Evolutionary conservation across 495 filamentous ascomycete genomes (phyloP), one percentile per base, ranked within the genome.

Genomic region (Penicillium verhagenii): DNA sequence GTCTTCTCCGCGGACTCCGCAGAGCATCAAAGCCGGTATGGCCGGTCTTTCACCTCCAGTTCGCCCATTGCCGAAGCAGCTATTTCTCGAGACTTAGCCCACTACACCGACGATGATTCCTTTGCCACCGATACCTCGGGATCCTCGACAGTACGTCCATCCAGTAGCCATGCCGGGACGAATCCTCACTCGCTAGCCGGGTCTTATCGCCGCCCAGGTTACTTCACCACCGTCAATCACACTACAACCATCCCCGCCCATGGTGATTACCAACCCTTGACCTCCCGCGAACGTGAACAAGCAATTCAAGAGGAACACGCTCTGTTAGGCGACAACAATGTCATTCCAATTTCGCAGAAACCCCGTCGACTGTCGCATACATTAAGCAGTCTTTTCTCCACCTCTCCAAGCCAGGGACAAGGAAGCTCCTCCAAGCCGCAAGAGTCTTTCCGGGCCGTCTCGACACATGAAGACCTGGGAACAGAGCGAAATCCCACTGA

Each of bases 321-420:
- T 53, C 71, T 96, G 38, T 68, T 96, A 24, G 76, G 86, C 47
- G 91, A 96, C 61, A 94, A 93, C 62, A 75, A 87, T 61, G 66
- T 94, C 52, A 79, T 91, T 13, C 79, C 84, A 7, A 82, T 86
- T 14, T 86, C 87, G 58, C 81, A 85, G 10, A 59, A 61, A 6
- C 11, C 66, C 8, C 53, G 54, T 16, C 62, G 66, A 31, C 38
- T 68, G 14, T 59, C 65, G 46, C 71, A 66, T 47, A 66, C 63
- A 25, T 24, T 67, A 24, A 71, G 67, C 38, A 67, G 61, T 4
- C 20, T 69, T 13, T 50, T 71, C n/a, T 64, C 61, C 14, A 50
- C 62, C 1, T 63, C 60, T 16, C 53, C 53, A 10, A 43, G 48
- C 7, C 55, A 56, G 23, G 50, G 23, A 9, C 45, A 48, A 26